These are phyloP conservation scores for Rhizopus delemar DNA, from an alignment of 371 early-diverging fungal species.

Conservation along the genomic window DNA sequence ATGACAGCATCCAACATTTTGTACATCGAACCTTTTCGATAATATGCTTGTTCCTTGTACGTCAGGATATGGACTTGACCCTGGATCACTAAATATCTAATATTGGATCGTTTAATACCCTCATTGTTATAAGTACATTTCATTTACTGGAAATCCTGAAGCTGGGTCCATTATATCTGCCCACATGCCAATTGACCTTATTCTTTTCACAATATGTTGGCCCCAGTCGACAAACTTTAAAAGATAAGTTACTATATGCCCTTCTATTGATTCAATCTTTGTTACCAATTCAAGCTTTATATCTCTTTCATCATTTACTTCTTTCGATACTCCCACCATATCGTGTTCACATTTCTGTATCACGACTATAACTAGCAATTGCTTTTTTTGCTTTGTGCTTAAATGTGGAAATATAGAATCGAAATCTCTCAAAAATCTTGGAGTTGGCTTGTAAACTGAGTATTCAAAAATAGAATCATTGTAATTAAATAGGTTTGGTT, in stretches of 20 bases:
- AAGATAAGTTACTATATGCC: not conserved
- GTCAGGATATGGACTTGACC: constrained; percentile 83
- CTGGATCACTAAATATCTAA: constrained; percentile 59
- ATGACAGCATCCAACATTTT: constrained; percentile 83
- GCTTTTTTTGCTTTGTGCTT: constrained; percentile 46
- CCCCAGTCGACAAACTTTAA: constrained; percentile 77
- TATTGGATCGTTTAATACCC: too few relatives aligned
- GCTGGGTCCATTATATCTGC: constrained; percentile 93
- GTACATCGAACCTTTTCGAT: constrained; percentile 59
- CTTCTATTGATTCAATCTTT: not conserved
- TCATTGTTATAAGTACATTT: not conserved
- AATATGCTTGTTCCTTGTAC: constrained; percentile 78
- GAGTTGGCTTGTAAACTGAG: constrained; percentile 37
- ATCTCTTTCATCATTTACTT: constrained; percentile 79
- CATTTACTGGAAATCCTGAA: constrained; percentile 80
- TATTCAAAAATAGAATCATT: constrained; percentile 44
- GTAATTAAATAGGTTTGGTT: constrained; percentile 32
- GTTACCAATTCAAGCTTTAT: constrained; percentile 73
- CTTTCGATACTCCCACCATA: constrained; percentile 70
- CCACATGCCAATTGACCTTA: constrained; percentile 74
- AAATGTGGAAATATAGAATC: constrained; percentile 46
- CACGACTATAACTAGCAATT: constrained; percentile 73
- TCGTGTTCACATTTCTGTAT: constrained; percentile 76
- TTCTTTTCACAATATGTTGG: constrained; percentile 48
- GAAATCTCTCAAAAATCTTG: constrained; percentile 39